Conservation (phyloP, 1,284 basidiomycete species). For the Puccinia novopanici region DNA sequence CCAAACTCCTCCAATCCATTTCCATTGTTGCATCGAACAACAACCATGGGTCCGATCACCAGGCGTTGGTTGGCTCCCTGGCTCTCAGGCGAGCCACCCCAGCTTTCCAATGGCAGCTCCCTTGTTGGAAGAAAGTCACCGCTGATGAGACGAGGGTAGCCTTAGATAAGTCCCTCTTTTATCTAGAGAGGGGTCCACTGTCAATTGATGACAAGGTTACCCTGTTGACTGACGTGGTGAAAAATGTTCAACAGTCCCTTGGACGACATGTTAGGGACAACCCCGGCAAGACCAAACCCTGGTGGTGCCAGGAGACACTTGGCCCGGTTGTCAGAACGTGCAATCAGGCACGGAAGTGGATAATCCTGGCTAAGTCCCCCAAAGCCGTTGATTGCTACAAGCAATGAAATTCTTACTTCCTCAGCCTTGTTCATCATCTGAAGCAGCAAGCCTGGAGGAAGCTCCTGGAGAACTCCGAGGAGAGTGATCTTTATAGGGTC, state of each 20-base stretch:
- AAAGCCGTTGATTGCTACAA: conserved; percentile 8
- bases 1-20: too few relatives aligned
- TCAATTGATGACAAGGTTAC: too few relatives aligned
- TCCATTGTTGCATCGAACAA: too few relatives aligned
- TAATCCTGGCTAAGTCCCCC: background rate
- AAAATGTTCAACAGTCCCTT: background rate
- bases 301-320: conserved; percentile 17
- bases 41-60: too few relatives aligned
- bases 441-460: conserved; percentile 12
- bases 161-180: too few relatives aligned
- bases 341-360: conserved; percentile 7
- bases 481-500: too few relatives aligned
- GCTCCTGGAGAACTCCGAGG: background rate
- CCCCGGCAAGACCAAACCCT: background rate
- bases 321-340: conserved; percentile 1
- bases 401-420: conserved; percentile 1
- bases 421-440: background rate
- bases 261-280: background rate
- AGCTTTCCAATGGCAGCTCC: too few relatives aligned
- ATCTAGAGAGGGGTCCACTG: too few relatives aligned
- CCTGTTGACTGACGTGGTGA: background rate
- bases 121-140: too few relatives aligned
- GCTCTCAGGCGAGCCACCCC: too few relatives aligned
- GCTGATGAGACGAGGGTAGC: too few relatives aligned
- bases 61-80: too few relatives aligned